Evolutionary conservation across 257 asterid species (phyloP), one percentile per base, ranked within the genome.

Genomic region (Solanum megistacrolobum): DNA sequence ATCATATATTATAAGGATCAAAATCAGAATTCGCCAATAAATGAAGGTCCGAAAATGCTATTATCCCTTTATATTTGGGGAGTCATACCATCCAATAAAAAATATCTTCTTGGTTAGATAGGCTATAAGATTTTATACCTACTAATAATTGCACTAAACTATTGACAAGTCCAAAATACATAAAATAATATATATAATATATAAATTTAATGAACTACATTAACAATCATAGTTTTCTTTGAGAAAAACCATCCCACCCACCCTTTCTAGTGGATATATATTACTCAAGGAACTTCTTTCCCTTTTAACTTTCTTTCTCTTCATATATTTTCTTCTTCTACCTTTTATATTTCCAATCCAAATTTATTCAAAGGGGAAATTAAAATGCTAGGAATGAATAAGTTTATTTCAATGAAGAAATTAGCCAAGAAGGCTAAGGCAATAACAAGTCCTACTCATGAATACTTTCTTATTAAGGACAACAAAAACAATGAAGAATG

Each of bases 351-450:
- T 46, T 79, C 39, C 27, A 43, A 27, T 46, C 66, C 68, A 79
- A 79, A 16, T 27, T 72, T 4, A 43, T 78, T 46, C 62, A 78
- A 41, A 41, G 84, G 36, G 2, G 4, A 66, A 52, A 36, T 35
- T 20, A 35, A 88, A 68, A 93, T 95, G 98, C 76, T 93, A n/a
- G 92, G 97, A 1, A 96, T 78, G 62, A 13, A 94, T 84, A 95
- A 91, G 84, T 88, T 96, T 21, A 91, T 92, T 46, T 93, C 98
- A 12, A 87, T 95, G 93, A 94, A 90, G 90, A 95, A 94, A 87
- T 90, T 94, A 75, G 94, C 93, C 85, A 92, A 91, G 92, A 96
- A 92, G 89, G 92, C 89, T 6, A 93, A 90, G 88, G 92, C 66
- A 68, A 71, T 84, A 2, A 60, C 62, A 41, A 88, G 58, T 55